Conservation (phyloP, 1,139 yeast species). For the Debaryomycetaceae sp. region DNA sequence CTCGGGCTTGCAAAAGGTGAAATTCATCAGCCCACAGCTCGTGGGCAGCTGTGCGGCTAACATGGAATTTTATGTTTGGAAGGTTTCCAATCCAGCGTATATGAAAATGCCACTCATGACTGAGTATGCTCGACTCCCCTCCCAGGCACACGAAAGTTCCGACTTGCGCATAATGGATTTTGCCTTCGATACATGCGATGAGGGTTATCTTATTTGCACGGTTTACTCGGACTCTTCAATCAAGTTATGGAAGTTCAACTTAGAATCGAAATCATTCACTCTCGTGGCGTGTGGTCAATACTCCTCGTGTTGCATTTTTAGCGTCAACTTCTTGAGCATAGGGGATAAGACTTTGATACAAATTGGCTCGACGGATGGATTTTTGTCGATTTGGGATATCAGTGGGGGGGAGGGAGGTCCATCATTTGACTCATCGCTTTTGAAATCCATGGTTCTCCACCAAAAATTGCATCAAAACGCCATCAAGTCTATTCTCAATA, state of each 20-base stretch:
- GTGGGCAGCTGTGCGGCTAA: slow-evolving; percentile 70
- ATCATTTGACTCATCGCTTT: slow-evolving; percentile 1
- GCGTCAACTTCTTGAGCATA: slow-evolving; percentile 36
- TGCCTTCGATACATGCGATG: slow-evolving; percentile 26
- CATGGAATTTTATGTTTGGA: slow-evolving; percentile 84
- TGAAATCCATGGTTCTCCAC: slow-evolving; percentile 22
- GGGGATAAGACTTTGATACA: slow-evolving; percentile 24
- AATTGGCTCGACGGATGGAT: slow-evolving; percentile 78
- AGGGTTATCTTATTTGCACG: slow-evolving; percentile 46
- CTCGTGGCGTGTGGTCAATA: slow-evolving; percentile 41
- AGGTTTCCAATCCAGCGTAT: slow-evolving; percentile 16
- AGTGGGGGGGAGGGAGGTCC: slow-evolving; percentile 6
- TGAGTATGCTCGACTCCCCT: slow-evolving; percentile 35
- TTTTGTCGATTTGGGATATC: slow-evolving; percentile 51
- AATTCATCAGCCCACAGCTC: slow-evolving; percentile 41
- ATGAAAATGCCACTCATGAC: slow-evolving; percentile 30
- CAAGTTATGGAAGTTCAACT: slow-evolving; percentile 49
- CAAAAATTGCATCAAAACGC: slow-evolving; percentile 76
- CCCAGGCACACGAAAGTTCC: slow-evolving; percentile 42
- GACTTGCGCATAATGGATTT: slow-evolving; percentile 89
- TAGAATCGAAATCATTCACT: slow-evolving; percentile 22
- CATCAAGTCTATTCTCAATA: slow-evolving; percentile 40
- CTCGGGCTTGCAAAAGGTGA: slow-evolving; percentile 74
- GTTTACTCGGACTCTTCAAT: slow-evolving; percentile 82
- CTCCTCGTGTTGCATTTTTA: slow-evolving; percentile 66